phyloP scores from a whole-genome alignment of 306 rosid genomes.

The Cicer pinnatifidum region DNA sequence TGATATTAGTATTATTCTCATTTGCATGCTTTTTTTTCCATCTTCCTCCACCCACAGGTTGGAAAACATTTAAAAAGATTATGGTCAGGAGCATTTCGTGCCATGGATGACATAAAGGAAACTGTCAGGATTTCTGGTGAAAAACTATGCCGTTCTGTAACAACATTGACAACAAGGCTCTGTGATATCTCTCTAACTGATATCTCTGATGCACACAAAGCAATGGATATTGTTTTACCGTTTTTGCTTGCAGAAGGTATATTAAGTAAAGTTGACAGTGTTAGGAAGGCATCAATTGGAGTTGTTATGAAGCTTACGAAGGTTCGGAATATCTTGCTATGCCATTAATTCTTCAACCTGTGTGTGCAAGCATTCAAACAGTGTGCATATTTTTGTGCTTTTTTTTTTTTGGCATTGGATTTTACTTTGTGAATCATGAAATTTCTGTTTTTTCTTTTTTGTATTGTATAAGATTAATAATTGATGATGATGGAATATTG shows the following conservation, averaged over 20 bases:
- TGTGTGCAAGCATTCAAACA: neutral
- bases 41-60: conserved; percentile 56
- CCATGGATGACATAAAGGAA: conserved; percentile 97
- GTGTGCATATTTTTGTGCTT: conserved; percentile 8
- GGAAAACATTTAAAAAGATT: conserved; percentile 73
- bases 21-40: conserved; percentile 33
- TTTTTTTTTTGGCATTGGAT: conserved; percentile 34
- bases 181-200: conserved; percentile 89
- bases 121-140: conserved; percentile 94
- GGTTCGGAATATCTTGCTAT: conserved; percentile 57
- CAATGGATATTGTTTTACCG: conserved; percentile 91
- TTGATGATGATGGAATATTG: conserved; percentile 17
- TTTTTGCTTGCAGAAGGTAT: conserved; percentile 90
- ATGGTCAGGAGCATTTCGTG: conserved; percentile 90
- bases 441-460: conserved; percentile 32
- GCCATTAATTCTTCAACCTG: conserved; percentile 25
- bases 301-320: conserved; percentile 95
- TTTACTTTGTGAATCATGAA: conserved; percentile 27
- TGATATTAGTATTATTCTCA: conserved; percentile 32
- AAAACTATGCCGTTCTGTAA: conserved; percentile 71
- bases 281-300: conserved; percentile 84
- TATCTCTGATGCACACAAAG: conserved; percentile 69
- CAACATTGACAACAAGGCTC: conserved; percentile 81
- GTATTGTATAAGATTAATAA: conserved; percentile 17
- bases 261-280: conserved; percentile 88